phyloP scores from a whole-genome alignment of 768 basidiomycete species.

The Leccinum boreale region DNA sequence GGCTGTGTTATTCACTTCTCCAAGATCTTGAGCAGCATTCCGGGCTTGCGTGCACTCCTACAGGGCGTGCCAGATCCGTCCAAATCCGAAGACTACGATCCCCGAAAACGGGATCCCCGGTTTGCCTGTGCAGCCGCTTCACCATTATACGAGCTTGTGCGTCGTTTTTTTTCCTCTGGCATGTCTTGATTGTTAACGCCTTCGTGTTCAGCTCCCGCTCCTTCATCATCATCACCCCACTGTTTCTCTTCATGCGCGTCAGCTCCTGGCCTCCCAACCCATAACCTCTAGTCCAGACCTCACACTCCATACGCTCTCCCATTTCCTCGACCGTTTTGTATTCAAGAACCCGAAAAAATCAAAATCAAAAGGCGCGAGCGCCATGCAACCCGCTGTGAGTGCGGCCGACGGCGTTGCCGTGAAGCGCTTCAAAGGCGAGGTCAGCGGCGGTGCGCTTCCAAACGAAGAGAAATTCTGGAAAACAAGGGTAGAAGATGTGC shows the following conservation, averaged over 20 bases:
- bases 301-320: constrained; percentile 86
- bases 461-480: constrained; percentile 78
- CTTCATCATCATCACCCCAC: constrained; percentile 89
- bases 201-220: constrained; percentile 61
- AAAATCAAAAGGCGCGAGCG: constrained; percentile 71
- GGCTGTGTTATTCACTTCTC: not conserved
- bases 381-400: constrained; percentile 92
- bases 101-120: constrained; percentile 85
- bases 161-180: constrained; percentile 22
- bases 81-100: constrained; percentile 60
- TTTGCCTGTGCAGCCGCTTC: constrained; percentile 77
- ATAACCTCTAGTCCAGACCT: constrained; percentile 86
- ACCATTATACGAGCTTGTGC: constrained; percentile 88
- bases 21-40: constrained; percentile 50
- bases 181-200: not conserved
- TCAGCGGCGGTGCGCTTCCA: constrained; percentile 46
- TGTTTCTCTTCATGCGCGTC: constrained; percentile 78
- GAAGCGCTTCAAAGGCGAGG: constrained; percentile 65
- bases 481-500: constrained; percentile 65
- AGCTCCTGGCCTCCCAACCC: constrained; percentile 69
- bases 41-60: constrained; percentile 46
- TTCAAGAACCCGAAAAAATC: constrained; percentile 92
- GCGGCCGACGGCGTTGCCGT: constrained; percentile 61
- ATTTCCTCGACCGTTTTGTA: constrained; percentile 96
- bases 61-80: constrained; percentile 30